phyloP scores from a whole-genome alignment of 164 flowering plant genomes.

The Aristolochia fimbriata region DNA sequence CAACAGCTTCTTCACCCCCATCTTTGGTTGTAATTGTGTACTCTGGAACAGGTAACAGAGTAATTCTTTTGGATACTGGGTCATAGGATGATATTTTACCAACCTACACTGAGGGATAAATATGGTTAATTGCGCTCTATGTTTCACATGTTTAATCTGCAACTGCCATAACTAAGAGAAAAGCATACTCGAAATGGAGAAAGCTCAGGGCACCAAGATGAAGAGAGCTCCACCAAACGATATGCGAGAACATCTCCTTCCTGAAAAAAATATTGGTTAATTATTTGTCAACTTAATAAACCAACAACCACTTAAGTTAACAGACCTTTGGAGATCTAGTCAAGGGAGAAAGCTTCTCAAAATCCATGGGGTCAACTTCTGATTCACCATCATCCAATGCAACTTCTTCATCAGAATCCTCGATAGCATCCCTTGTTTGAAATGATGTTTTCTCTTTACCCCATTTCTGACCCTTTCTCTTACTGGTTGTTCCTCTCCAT shows the following conservation, averaged over 20 bases:
- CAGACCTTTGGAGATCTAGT: constrained; percentile 1
- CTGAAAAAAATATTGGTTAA: constrained; percentile 27
- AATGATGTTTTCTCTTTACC: constrained; percentile 53
- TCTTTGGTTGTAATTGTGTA: constrained; percentile 42
- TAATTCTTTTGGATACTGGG: constrained; percentile 29
- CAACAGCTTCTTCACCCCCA: constrained; percentile 34
- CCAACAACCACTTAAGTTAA: background rate
- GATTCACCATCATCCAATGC: background rate
- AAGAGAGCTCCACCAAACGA: constrained; percentile 79
- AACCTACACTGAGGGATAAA: constrained; percentile 35
- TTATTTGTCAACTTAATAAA: background rate
- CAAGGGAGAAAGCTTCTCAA: constrained; percentile 1
- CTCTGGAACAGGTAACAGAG: constrained; percentile 48
- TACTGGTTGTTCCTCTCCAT: constrained; percentile 80
- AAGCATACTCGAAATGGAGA: constrained; percentile 64
- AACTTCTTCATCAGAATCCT: background rate
- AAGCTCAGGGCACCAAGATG: constrained; percentile 83
- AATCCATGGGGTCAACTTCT: background rate
- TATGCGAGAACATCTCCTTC: constrained; percentile 82
- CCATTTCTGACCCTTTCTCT: constrained; percentile 93
- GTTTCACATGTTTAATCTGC: background rate
- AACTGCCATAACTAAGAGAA: constrained; percentile 3
- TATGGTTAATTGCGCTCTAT: background rate
- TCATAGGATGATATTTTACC: constrained; percentile 54
- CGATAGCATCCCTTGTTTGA: constrained; percentile 12